Conservation (phyloP, 1,284 basidiomycete species). For the Austroboletus novae-zelandiae region DNA sequence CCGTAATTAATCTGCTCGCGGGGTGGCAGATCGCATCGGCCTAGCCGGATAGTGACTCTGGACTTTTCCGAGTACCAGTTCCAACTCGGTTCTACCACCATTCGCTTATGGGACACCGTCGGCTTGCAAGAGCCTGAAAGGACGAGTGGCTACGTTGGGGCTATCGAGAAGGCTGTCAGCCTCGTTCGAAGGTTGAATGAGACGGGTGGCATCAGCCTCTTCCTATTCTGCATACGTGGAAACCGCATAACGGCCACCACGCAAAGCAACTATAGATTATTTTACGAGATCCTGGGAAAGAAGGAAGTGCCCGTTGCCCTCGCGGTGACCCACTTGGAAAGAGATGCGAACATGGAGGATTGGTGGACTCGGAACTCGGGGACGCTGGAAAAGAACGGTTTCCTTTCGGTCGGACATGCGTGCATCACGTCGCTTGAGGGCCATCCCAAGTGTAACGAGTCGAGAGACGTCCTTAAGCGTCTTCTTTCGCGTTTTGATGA, state of each 20-base stretch:
- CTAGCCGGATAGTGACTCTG: constrained; percentile 29
- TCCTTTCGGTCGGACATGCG: constrained; percentile 24
- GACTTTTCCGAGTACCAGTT: constrained; percentile 26
- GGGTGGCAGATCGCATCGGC: constrained; percentile 22
- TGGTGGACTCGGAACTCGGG: constrained; percentile 30
- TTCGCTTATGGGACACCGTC: constrained; percentile 32
- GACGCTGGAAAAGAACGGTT: constrained; percentile 18
- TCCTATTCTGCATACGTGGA: background rate
- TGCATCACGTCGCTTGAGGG: constrained; percentile 25
- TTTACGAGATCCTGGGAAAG: background rate
- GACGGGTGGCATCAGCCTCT: background rate
- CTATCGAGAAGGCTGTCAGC: too few species aligned
- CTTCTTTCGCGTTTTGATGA: constrained; percentile 20
- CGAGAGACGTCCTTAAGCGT: constrained; percentile 12
- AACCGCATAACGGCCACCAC: too few species aligned
- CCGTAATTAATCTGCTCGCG: constrained; percentile 31
- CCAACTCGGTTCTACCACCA: constrained; percentile 14
- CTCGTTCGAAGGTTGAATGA: background rate
- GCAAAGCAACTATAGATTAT: too few species aligned
- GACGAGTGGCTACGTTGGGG: background rate
- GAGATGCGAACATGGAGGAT: constrained; percentile 30
- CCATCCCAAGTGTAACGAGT: constrained; percentile 18
- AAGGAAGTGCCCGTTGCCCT: constrained; percentile 4
- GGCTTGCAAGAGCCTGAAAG: constrained; percentile 30
- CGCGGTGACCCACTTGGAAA: constrained; percentile 26